Evolutionary conservation across 2,329 filamentous ascomycete species (phyloP).

Genomic region (Thermothelomyces thermophilus): DNA sequence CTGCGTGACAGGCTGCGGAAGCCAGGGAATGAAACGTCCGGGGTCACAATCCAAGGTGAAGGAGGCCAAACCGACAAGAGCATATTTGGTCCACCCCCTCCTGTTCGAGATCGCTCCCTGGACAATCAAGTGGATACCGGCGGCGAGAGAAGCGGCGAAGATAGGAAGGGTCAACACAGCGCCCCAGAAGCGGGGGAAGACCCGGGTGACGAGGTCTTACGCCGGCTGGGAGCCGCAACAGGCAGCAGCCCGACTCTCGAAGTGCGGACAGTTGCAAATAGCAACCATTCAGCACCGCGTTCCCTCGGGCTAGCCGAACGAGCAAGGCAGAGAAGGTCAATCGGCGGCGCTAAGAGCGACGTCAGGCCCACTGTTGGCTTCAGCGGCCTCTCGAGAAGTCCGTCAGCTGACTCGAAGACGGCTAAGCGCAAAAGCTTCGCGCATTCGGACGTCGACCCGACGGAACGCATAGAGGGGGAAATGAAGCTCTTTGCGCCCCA

Average conservation of each 20-base stretch:
- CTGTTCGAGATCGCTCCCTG: not conserved
- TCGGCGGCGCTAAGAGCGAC: slow-evolving; percentile 21
- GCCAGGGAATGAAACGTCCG: slow-evolving; percentile 1
- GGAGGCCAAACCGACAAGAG: not conserved
- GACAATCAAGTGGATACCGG: not conserved
- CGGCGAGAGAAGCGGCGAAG: not conserved
- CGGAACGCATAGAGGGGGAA: slow-evolving; percentile 51
- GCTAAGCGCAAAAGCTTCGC: slow-evolving; percentile 43
- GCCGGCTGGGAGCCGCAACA: slow-evolving; percentile 42
- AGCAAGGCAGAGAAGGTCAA: slow-evolving; percentile 10
- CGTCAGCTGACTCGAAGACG: slow-evolving; percentile 41
- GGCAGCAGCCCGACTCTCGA: slow-evolving; percentile 39
- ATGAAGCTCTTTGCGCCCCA: slow-evolving; percentile 49
- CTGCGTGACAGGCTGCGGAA: slow-evolving; percentile 9
- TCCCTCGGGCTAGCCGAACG: slow-evolving; percentile 10
- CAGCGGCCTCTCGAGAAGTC: slow-evolving; percentile 36
- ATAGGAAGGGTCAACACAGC: not conserved
- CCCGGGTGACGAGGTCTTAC: slow-evolving; percentile 44
- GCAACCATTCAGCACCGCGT: not conserved
- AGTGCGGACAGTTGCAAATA: slow-evolving; percentile 17
- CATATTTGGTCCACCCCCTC: not conserved
- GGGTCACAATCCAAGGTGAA: not conserved
- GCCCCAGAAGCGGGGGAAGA: slow-evolving; percentile 31
- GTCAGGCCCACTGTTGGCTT: slow-evolving; percentile 42
- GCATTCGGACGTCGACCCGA: slow-evolving; percentile 48